Percentiles rank a stretch among this genome's conserved stretches.
Evolutionary conservation across 345 rosid species (phyloP).

Genomic region (Aquilaria sinensis): DNA sequence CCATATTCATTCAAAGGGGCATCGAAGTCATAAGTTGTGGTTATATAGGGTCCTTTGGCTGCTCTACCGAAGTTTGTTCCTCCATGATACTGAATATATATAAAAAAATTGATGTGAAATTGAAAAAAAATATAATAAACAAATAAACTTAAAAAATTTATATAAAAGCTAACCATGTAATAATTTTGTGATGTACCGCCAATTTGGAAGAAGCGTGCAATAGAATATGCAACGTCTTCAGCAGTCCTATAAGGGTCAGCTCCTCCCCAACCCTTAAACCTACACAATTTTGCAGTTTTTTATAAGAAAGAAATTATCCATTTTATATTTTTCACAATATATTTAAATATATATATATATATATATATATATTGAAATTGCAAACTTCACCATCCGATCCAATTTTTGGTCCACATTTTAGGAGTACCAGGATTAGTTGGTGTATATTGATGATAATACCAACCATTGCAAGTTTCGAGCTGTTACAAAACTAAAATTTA

Average conservation of each 20-base stretch:
- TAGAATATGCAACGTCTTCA: constrained; percentile 52
- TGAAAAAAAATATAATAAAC: no score
- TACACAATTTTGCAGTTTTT: neutral
- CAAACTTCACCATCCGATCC: constrained; percentile 53
- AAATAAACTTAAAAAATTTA: no score
- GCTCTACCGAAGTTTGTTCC: constrained; percentile 63
- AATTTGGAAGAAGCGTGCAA: constrained; percentile 47
- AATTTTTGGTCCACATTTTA: constrained; percentile 67
- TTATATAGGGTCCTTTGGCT: constrained; percentile 57
- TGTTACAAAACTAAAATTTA: constrained; percentile 1
- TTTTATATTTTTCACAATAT: neutral
- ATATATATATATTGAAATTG: neutral
- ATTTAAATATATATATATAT: neutral
- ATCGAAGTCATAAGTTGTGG: constrained; percentile 54
- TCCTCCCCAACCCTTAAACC: constrained; percentile 60
- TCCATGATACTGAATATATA: constrained; percentile 46
- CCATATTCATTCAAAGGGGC: constrained; percentile 63
- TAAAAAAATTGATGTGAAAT: neutral
- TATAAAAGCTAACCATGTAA: constrained; percentile 38
- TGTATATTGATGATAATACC: constrained; percentile 37
- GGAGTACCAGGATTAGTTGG: constrained; percentile 34
- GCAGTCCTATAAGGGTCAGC: constrained; percentile 46
- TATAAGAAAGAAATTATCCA: no score
- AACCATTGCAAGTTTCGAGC: constrained; percentile 54
- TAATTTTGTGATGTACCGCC: constrained; percentile 63